phyloP scores from a whole-genome alignment of 2,329 filamentous ascomycete species.

The Tolypocladium ovalisporum region DNA sequence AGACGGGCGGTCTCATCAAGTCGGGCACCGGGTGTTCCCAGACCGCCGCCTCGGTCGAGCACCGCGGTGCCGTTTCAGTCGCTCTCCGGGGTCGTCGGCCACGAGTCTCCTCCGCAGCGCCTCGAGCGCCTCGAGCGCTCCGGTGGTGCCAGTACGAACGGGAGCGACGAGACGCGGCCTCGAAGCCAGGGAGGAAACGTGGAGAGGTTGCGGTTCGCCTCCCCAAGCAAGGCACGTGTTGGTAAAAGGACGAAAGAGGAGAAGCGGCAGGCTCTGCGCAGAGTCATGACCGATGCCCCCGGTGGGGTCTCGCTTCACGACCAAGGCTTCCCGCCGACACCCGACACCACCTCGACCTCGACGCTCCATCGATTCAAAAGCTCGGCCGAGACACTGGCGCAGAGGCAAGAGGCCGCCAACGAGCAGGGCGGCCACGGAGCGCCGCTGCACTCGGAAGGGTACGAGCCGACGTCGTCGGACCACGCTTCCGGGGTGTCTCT shows the following conservation, averaged over 20 bases:
- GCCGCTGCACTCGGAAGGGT: constrained; percentile 15
- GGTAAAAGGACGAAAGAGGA: constrained; percentile 28
- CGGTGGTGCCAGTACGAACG: constrained; percentile 16
- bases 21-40: not conserved
- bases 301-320: constrained; percentile 28
- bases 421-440: constrained; percentile 21
- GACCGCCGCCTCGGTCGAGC: constrained; percentile 10
- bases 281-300: constrained; percentile 35
- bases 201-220: constrained; percentile 5
- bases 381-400: constrained; percentile 36
- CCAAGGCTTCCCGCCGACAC: constrained; percentile 42
- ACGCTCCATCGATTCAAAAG: constrained; percentile 39
- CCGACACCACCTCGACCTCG: constrained; percentile 48
- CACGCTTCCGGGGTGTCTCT: not conserved
- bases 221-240: constrained; percentile 8
- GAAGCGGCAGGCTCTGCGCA: constrained; percentile 36
- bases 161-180: constrained; percentile 18
- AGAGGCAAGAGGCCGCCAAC: constrained; percentile 13
- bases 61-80: constrained; percentile 29
- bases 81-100: constrained; percentile 24
- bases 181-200: constrained; percentile 15
- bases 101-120: constrained; percentile 32
- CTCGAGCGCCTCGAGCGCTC: constrained; percentile 37
- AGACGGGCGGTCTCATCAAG: constrained; percentile 16
- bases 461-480: constrained; percentile 7